A percentile compares a stretch with the other conserved stretches of the same genome.
These are phyloP conservation scores for Moricandia arvensis DNA, from an alignment of 345 rosid genomes.

Conservation along the genomic window DNA sequence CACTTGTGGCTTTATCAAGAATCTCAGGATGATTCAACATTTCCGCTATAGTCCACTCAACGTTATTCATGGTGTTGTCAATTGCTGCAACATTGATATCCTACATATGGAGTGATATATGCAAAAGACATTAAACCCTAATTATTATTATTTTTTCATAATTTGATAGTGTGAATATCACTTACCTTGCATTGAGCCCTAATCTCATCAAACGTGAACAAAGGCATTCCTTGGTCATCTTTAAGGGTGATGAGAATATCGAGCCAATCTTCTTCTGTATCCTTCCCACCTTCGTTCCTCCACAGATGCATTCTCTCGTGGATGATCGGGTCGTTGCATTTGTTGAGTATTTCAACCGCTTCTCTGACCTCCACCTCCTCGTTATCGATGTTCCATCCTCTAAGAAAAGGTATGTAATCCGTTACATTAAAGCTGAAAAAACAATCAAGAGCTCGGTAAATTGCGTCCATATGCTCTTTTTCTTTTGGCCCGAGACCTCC, in stretches of 20 bases:
- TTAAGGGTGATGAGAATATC: background rate
- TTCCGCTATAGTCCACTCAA: conserved; percentile 53
- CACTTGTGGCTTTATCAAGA: conserved; percentile 37
- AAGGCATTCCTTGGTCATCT: background rate
- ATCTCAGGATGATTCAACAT: conserved; percentile 41
- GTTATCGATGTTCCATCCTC: background rate
- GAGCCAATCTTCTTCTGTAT: background rate
- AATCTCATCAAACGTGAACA: background rate
- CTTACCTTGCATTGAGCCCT: background rate
- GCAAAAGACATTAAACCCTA: background rate
- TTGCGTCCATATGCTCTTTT: too few relatives aligned
- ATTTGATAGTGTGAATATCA: background rate
- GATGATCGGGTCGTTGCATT: background rate
- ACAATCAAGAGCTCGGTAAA: too few relatives aligned
- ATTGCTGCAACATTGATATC: conserved; percentile 28
- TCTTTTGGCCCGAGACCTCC: too few relatives aligned
- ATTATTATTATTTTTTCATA: background rate
- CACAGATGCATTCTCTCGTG: background rate
- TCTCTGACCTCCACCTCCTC: background rate
- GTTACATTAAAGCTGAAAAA: too few relatives aligned
- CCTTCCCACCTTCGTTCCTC: background rate
- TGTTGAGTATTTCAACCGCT: background rate
- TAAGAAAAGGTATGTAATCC: background rate
- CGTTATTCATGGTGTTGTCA: conserved; percentile 44
- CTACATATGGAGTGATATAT: background rate